Conservation (phyloP, 805 yeast species). For the Hanseniaspora pseudoguilliermondii region DNA sequence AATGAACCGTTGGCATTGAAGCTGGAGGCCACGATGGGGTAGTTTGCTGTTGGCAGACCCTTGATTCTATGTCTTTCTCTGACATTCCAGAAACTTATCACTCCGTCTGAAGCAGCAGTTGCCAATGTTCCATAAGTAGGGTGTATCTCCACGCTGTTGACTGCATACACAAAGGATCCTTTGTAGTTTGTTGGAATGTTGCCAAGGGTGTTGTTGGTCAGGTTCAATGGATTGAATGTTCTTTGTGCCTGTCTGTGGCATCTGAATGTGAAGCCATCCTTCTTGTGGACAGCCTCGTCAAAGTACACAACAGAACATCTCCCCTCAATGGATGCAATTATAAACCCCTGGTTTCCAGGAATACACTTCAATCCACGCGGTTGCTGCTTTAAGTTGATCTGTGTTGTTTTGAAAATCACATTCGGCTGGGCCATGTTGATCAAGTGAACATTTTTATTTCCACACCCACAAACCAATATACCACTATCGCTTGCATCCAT, state of each 20-base stretch:
- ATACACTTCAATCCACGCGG: slow-evolving; percentile 72
- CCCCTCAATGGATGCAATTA: slow-evolving; percentile 88
- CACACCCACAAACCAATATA: slow-evolving; percentile 89
- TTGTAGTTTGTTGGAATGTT: slow-evolving; percentile 39
- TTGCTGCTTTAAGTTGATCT: slow-evolving; percentile 80
- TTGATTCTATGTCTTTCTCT: slow-evolving; percentile 79
- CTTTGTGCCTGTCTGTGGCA: slow-evolving; percentile 63
- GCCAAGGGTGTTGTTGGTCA: slow-evolving; percentile 32
- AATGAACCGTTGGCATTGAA: slow-evolving; percentile 76
- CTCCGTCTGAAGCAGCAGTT: slow-evolving; percentile 92
- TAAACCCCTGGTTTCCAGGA: slow-evolving; percentile 87
- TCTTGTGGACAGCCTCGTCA: slow-evolving; percentile 63
- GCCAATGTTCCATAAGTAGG: slow-evolving; percentile 83
- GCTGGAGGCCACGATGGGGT: slow-evolving; percentile 60
- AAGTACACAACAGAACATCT: slow-evolving; percentile 89
- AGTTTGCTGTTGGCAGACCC: slow-evolving; percentile 55
- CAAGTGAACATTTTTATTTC: slow-evolving; percentile 54
- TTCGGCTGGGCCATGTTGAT: slow-evolving; percentile 77
- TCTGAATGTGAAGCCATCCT: slow-evolving; percentile 74
- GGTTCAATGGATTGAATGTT: slow-evolving; percentile 13
- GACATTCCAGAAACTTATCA: slow-evolving; percentile 91
- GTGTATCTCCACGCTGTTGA: slow-evolving; percentile 73
- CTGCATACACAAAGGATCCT: slow-evolving; percentile 46
- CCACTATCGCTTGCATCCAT: slow-evolving; percentile 76
- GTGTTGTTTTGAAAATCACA: slow-evolving; percentile 55